Base-by-base conservation (phyloP, 2,329 filamentous ascomycete genomes). In the Exophiala aquamarina region DNA sequence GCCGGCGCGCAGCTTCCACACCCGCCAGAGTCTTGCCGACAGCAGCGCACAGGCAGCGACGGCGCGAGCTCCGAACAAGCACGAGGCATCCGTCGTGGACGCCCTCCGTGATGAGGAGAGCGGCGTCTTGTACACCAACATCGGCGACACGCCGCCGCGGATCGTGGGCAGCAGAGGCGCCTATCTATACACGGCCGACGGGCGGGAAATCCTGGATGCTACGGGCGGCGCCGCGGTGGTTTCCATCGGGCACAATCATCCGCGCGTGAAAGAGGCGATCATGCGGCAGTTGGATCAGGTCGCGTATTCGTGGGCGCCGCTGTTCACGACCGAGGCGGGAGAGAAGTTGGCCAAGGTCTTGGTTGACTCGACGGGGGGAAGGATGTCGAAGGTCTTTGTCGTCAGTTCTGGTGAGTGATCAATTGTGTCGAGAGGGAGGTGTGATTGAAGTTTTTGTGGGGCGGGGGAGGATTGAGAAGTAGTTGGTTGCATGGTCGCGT, bases 181-280 rank as follows among this genome's bases (percentile, higher is more conserved):
- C 55, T 77, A 74, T 49, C 65, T 82, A 14, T 64, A 69, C 35
- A 67, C 81, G 1, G 68, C 69, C 56, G 73, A 75, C 59, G 83
- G 83, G 2, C 73, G 75, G 21, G 70, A 69, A 31, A 77, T 93
- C 35, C 75, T 90, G 11, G 87, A 93, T 63, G 83, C 82, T 1
- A 86, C 83, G n/a, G 79, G 84, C 19, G 88, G 88, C 84, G 87
- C 2, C 2, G 53, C 53, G 86, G 86, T 90, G 4, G 75, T 81
- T 6, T 84, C 82, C 60, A 70, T 92, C 11, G 88, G 87, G 3
- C 83, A 89, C 57, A 81, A 79, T 20, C 75, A 84, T 49, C 60
- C 72, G 33, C 71, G 82, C 34, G 79, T 91, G 10, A 71, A 72
- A 13, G 67, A 76, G 2, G 85, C 83, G 1, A 75, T 89, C 34